These are phyloP conservation scores for Eucalyptus grandis DNA, from an alignment of 345 rosid species.

Conservation along the genomic window DNA sequence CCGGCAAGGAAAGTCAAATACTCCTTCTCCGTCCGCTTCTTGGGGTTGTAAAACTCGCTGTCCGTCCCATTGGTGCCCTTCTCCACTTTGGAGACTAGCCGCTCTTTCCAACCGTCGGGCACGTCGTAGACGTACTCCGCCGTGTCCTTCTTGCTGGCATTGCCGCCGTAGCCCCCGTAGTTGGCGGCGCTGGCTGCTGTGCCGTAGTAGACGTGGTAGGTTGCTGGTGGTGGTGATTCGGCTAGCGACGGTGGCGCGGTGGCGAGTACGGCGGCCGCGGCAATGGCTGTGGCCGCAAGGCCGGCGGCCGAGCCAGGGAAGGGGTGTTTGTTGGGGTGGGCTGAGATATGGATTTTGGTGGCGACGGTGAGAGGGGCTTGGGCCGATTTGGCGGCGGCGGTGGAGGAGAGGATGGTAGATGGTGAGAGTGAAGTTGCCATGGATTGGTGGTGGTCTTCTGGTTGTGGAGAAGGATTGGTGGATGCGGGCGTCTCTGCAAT, in stretches of 20 bases:
- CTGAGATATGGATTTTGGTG: background rate
- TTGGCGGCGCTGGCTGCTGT: conserved; percentile 96
- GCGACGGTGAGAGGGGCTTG: conserved; percentile 6
- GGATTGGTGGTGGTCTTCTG: background rate
- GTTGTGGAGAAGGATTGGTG: background rate
- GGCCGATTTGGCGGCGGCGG: conserved; percentile 2
- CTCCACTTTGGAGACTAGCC: conserved; percentile 84
- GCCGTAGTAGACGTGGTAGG: conserved; percentile 69
- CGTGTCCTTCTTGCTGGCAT: conserved; percentile 77
- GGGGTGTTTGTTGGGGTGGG: conserved; percentile 4
- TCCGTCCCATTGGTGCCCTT: conserved; percentile 92
- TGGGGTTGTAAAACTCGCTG: conserved; percentile 84
- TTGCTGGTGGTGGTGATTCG: background rate
- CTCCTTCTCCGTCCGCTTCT: conserved; percentile 75
- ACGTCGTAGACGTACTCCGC: conserved; percentile 91
- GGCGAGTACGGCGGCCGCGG: conserved; percentile 32
- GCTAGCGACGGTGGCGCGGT: conserved; percentile 44
- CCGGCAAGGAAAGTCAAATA: conserved; percentile 80
- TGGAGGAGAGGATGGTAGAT: conserved; percentile 22
- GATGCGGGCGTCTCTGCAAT: background rate
- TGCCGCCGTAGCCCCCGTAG: conserved; percentile 88
- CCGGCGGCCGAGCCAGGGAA: conserved; percentile 17
- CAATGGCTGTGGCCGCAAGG: conserved; percentile 28
- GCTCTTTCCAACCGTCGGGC: conserved; percentile 89
- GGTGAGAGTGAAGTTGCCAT: conserved; percentile 56